Percentiles rank a stretch among this genome's conserved stretches.
Evolutionary conservation across 192 early-diverging fungal species (phyloP).

Genomic region (Spizellomyces sp.): DNA sequence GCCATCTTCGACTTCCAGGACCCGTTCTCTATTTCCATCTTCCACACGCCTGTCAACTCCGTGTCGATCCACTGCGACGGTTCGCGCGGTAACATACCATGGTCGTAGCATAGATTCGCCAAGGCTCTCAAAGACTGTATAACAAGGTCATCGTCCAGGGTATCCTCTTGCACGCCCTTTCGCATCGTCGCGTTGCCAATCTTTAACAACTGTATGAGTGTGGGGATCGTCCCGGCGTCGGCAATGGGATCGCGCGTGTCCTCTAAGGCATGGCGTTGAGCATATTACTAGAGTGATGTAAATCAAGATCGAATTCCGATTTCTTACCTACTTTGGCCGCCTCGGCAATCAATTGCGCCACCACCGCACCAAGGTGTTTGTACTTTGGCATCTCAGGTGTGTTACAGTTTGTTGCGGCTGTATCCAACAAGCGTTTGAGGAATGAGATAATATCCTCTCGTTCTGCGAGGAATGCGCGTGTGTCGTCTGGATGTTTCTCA

Average conservation of each 20-base stretch:
- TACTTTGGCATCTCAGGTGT: not conserved
- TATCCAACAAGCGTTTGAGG: not conserved
- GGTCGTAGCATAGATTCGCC: constrained; percentile 56
- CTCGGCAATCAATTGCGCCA: constrained; percentile 28
- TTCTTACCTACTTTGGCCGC: constrained; percentile 33
- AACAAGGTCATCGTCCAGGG: constrained; percentile 24
- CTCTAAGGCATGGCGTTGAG: constrained; percentile 7
- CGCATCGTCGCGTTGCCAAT: not conserved
- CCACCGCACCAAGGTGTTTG: not conserved
- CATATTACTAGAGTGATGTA: not conserved
- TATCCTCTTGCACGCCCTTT: not conserved
- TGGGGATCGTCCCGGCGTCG: constrained; percentile 5
- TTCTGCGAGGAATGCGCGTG: not conserved
- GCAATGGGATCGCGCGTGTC: constrained; percentile 19
- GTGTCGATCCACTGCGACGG: not conserved
- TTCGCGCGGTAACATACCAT: constrained; percentile 26
- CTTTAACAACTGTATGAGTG: not conserved
- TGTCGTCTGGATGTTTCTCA: no score
- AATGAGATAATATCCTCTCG: not conserved
- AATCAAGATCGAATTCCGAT: not conserved
- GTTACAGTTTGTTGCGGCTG: not conserved
- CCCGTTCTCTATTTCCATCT: constrained; percentile 46
- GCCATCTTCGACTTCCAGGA: constrained; percentile 30
- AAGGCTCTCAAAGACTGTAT: constrained; percentile 45
- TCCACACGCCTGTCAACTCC: not conserved